phyloP scores from a whole-genome alignment of 208 protist species.

The Acanthamoeba lugdunensis region DNA sequence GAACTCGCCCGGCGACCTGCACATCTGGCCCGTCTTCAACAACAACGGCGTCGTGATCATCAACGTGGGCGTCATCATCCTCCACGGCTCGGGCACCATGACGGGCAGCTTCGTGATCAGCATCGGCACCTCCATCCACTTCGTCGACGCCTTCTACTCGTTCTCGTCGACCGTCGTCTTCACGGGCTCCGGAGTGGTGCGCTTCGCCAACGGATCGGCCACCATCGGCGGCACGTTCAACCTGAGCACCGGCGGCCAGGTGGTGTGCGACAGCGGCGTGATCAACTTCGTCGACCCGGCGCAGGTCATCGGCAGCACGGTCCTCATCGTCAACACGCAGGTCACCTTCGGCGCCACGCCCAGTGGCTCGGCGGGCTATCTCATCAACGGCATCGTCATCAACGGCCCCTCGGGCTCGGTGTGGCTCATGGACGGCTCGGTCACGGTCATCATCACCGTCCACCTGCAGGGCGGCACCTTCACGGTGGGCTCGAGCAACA shows the following conservation, averaged over 20 bases:
- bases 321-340: conserved; percentile 57
- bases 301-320: conserved; percentile 52
- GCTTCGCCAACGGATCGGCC: conserved; percentile 63
- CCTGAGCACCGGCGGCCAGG: neutral
- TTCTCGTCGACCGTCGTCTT: conserved; percentile 47
- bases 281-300: conserved; percentile 66
- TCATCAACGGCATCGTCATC: conserved; percentile 19
- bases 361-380: neutral
- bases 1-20: conserved; percentile 63
- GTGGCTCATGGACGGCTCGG: conserved; percentile 53
- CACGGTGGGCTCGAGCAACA: conserved; percentile 50
- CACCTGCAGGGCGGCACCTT: conserved; percentile 5
- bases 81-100: conserved; percentile 66
- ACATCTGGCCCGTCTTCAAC: conserved; percentile 63
- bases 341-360: conserved; percentile 29
- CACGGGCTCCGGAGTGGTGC: conserved; percentile 34
- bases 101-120: conserved; percentile 57
- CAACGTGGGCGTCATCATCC: conserved; percentile 43
- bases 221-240: conserved; percentile 58
- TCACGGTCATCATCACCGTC: conserved; percentile 55
- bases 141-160: conserved; percentile 60
- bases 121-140: conserved; percentile 21
- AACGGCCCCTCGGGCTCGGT: neutral
- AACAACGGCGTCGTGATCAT: conserved; percentile 27
- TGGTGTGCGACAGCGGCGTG: conserved; percentile 35